Evolutionary conservation across 305 asterid species (phyloP).

Genomic region (Ajuga reptans): DNA sequence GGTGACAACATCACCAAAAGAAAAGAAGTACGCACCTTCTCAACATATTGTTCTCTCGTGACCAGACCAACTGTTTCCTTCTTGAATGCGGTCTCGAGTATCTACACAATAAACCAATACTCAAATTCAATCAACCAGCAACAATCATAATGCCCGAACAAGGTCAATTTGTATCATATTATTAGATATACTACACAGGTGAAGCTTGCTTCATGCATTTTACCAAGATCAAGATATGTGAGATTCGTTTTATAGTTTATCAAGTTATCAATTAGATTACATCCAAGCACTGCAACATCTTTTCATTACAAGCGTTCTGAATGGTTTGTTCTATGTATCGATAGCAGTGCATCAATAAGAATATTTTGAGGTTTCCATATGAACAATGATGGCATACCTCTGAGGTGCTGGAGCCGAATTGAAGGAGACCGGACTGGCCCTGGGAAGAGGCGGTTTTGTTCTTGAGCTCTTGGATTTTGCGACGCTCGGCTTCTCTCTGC

Average conservation of each 20-base stretch:
- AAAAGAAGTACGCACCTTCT: slow-evolving; percentile 47
- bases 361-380: background rate
- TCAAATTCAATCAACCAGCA: background rate
- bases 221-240: background rate
- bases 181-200: background rate
- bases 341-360: background rate
- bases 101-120: slow-evolving; percentile 32
- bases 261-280: background rate
- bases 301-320: background rate
- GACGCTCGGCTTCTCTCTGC: slow-evolving; percentile 96
- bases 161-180: background rate
- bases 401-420: slow-evolving; percentile 89
- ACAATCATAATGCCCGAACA: background rate
- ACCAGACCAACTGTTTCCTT: slow-evolving; percentile 98
- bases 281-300: background rate
- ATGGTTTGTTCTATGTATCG: background rate
- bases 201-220: background rate
- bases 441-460: slow-evolving; percentile 67
- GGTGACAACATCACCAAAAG: background rate
- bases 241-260: background rate
- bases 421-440: slow-evolving; percentile 87
- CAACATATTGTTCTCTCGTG: slow-evolving; percentile 86
- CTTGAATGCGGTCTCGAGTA: slow-evolving; percentile 90
- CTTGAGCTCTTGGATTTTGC: slow-evolving; percentile 86
- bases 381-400: slow-evolving; percentile 40